Evolutionary conservation across 2,329 filamentous ascomycete genomes (phyloP).

Genomic region (Colletotrichum sp.): DNA sequence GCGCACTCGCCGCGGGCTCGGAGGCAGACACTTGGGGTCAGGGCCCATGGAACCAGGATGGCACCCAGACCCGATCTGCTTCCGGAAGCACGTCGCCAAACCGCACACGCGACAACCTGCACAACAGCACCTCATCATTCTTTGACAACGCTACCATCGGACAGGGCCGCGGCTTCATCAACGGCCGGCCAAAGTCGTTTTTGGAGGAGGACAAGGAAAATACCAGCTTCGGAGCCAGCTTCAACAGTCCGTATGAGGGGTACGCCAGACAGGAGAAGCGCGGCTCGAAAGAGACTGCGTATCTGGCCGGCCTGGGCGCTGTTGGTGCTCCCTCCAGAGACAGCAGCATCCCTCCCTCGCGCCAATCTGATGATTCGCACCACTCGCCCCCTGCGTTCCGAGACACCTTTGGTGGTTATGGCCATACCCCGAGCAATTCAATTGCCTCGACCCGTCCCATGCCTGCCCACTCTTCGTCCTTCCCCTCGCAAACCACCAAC

Average conservation of each 20-base stretch:
- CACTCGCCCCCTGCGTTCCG: conserved; percentile 32
- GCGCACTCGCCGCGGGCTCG: conserved; percentile 71
- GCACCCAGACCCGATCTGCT: conserved; percentile 45
- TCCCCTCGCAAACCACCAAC: conserved; percentile 48
- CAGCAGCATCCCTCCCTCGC: conserved; percentile 60
- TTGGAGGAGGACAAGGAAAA: conserved; percentile 45
- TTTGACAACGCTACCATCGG: conserved; percentile 54
- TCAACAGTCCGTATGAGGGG: conserved; percentile 22
- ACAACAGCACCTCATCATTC: conserved; percentile 49
- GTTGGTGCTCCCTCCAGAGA: conserved; percentile 51
- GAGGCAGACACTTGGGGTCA: conserved; percentile 69
- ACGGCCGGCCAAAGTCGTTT: conserved; percentile 34
- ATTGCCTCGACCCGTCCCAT: conserved; percentile 52
- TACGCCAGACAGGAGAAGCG: conserved; percentile 31
- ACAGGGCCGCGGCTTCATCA: conserved; percentile 37
- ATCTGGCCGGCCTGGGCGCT: conserved; percentile 45
- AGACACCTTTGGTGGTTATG: conserved; percentile 31
- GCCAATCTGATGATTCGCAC: conserved; percentile 53
- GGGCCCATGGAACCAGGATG: conserved; percentile 65
- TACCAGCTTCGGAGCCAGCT: conserved; percentile 28
- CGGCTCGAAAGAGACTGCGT: conserved; percentile 42
- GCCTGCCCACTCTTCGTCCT: conserved; percentile 50
- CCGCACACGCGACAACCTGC: conserved; percentile 55
- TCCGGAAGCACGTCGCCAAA: conserved; percentile 65
- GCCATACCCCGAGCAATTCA: conserved; percentile 49